Evolutionary conservation across 139 green algal genomes (phyloP).

Genomic region (Axilococcus clingmanii): DNA sequence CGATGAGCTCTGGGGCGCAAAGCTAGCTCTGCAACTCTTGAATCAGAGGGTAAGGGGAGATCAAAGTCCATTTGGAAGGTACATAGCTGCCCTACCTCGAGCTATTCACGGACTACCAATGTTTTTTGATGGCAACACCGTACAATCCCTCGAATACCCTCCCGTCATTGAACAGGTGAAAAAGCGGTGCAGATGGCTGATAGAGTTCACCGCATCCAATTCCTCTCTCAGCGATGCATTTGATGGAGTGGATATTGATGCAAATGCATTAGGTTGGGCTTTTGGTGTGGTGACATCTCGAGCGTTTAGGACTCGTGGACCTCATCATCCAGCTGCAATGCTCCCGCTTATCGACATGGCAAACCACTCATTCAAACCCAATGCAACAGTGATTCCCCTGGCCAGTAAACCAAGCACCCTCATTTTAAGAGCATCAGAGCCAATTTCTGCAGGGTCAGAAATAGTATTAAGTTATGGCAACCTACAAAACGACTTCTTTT

Average conservation of each 20-base stretch:
- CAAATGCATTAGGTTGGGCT: slow-evolving; percentile 65
- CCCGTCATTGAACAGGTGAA: slow-evolving; percentile 60
- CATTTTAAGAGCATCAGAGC: slow-evolving; percentile 8
- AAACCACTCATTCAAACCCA: slow-evolving; percentile 66
- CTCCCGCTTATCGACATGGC: slow-evolving; percentile 76
- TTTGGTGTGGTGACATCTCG: slow-evolving; percentile 57
- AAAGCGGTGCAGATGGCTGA: slow-evolving; percentile 56
- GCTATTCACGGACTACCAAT: slow-evolving; percentile 59
- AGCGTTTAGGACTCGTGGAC: slow-evolving; percentile 58
- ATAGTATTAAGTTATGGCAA: slow-evolving; percentile 69
- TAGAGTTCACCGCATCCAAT: slow-evolving; percentile 41
- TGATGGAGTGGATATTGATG: slow-evolving; percentile 43
- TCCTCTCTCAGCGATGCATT: slow-evolving; percentile 44
- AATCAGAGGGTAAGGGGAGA: slow-evolving; percentile 35
- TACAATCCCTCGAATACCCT: slow-evolving; percentile 60
- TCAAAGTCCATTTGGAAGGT: slow-evolving; percentile 28
- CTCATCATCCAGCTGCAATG: slow-evolving; percentile 42
- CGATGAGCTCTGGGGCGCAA: slow-evolving; percentile 64
- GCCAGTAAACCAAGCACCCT: background rate
- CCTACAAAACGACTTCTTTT: slow-evolving; percentile 77
- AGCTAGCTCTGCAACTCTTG: slow-evolving; percentile 29
- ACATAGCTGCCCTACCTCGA: slow-evolving; percentile 53
- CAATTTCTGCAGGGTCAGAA: slow-evolving; percentile 33
- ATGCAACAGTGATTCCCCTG: slow-evolving; percentile 19
- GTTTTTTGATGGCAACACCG: slow-evolving; percentile 48